Evolutionary conservation across 2,329 filamentous ascomycete genomes (phyloP).

Genomic region (Fusarium tricinctum): DNA sequence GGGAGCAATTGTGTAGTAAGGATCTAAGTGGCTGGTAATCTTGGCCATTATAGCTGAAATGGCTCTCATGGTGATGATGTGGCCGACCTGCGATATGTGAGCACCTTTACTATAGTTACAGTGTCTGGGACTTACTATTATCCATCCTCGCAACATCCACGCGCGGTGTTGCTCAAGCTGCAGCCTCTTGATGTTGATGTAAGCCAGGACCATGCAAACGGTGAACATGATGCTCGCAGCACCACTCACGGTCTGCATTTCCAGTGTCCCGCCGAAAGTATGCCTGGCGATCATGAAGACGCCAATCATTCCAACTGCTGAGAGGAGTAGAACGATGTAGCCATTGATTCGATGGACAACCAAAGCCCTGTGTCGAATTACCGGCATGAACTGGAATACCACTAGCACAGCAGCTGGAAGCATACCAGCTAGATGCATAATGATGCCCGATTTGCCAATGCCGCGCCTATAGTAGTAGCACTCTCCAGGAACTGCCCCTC

Average conservation of each 20-base stretch:
- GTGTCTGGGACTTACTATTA: slow-evolving; percentile 54
- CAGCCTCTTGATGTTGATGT: slow-evolving; percentile 69
- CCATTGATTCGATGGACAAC: slow-evolving; percentile 73
- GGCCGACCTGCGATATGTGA: slow-evolving; percentile 53
- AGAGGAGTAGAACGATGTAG: slow-evolving; percentile 66
- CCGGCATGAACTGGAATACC: slow-evolving; percentile 64
- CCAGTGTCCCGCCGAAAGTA: slow-evolving; percentile 68
- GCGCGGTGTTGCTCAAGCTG: slow-evolving; percentile 75
- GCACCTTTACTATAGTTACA: fast-evolving
- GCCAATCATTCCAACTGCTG: slow-evolving; percentile 61
- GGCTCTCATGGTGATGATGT: slow-evolving; percentile 67
- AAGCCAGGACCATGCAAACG: slow-evolving; percentile 61
- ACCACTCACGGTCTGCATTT: slow-evolving; percentile 62
- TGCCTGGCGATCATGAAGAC: slow-evolving; percentile 67
- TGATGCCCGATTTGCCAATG: slow-evolving; percentile 55
- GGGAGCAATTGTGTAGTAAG: slow-evolving; percentile 51
- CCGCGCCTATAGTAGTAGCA: slow-evolving; percentile 57
- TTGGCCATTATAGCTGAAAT: slow-evolving; percentile 60
- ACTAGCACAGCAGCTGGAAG: slow-evolving; percentile 62
- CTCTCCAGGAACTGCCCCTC: slow-evolving; percentile 54
- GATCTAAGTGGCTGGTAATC: slow-evolving; percentile 53
- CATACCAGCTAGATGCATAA: slow-evolving; percentile 61
- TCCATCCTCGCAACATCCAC: slow-evolving; percentile 73
- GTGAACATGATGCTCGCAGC: slow-evolving; percentile 62
- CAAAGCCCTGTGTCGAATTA: slow-evolving; percentile 62